Evolutionary conservation across 164 flowering plant species (phyloP), one percentile per base, ranked within the genome.

Genomic region (Warburgia ugandensis): DNA sequence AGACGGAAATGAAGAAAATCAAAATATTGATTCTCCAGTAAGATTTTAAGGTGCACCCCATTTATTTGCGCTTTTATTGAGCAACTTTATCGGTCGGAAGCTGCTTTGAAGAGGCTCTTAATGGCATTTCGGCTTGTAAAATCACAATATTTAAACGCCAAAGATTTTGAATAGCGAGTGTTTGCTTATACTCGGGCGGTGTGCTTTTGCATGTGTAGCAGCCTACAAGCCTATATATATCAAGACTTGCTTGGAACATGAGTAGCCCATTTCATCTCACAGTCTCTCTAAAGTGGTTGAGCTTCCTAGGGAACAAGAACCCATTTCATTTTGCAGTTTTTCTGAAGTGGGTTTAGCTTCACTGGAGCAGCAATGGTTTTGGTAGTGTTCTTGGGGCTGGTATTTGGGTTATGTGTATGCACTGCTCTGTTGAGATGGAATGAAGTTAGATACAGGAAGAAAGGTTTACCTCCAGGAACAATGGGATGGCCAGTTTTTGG

Each of bases 401-500:
- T 71, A 26, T 52, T 79, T 32, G 48, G 73, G 48, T 68, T 90
- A 58, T 77, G 73, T 51, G 11, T 76, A 32, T 74, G 67, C 59
- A 58, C 73, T 60, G 79, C 75, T 45, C 47, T 86, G 42, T 55
- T 91, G 48, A 79, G 70, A 67, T 85, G 95, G 95, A 87, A 85
- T 70, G 87, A 79, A 51, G 52, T 91, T 55, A 81, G 69, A 55
- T 87, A 77, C 71, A 78, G 74, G 64, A 84, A 74, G 73, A 85
- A 81, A 61, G 84, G 86, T 0, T 62, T 91, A 54, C 98, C 98
- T 29, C 96, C 94, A 1, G 98, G 98, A 3, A 87, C 98, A 14
- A 91, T 87, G 98, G 98, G 96, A 7, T 91, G 96, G 98, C 98
- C 98, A 0, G 56, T 91, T 28, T 75, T 87, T 69, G 98, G 98